phyloP scores from a whole-genome alignment of 2,329 filamentous ascomycete genomes.

The Talaromyces sp. region DNA sequence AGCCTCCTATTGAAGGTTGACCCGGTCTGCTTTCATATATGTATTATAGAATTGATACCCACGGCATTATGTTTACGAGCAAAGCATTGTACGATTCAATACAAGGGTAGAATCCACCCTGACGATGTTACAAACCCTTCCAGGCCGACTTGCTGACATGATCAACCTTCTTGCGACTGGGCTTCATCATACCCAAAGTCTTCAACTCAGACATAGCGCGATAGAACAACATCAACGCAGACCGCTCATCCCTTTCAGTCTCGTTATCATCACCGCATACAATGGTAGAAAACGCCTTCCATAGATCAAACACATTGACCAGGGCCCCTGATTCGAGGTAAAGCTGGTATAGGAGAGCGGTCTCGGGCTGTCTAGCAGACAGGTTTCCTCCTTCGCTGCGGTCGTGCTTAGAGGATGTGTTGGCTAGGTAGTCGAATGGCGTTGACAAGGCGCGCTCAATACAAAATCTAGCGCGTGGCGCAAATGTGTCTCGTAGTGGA shows the following conservation, averaged over 20 bases:
- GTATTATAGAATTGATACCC: conserved; percentile 32
- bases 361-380: conserved; percentile 54
- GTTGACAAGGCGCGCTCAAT: conserved; percentile 57
- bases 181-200: conserved; percentile 80
- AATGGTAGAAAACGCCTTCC: conserved; percentile 58
- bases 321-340: conserved; percentile 60
- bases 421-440: conserved; percentile 58
- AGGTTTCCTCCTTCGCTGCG: conserved; percentile 32
- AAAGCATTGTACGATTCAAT: not conserved
- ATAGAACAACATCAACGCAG: conserved; percentile 72
- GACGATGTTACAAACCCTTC: conserved; percentile 57
- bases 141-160: conserved; percentile 80
- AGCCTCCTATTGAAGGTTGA: conserved; percentile 45
- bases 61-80: conserved; percentile 8
- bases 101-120: not conserved
- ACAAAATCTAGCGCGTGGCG: conserved; percentile 55
- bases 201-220: conserved; percentile 78
- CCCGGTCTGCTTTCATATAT: conserved; percentile 9
- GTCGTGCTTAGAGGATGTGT: conserved; percentile 41
- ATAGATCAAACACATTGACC: conserved; percentile 60
- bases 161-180: conserved; percentile 85
- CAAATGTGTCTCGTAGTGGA: conserved; percentile 56
- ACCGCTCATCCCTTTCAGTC: conserved; percentile 29
- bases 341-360: conserved; percentile 59
- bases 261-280: conserved; percentile 34